These are phyloP conservation scores for Ophiostoma himal-ulmi DNA, from an alignment of 2,329 filamentous ascomycete genomes.

Conservation along the genomic window DNA sequence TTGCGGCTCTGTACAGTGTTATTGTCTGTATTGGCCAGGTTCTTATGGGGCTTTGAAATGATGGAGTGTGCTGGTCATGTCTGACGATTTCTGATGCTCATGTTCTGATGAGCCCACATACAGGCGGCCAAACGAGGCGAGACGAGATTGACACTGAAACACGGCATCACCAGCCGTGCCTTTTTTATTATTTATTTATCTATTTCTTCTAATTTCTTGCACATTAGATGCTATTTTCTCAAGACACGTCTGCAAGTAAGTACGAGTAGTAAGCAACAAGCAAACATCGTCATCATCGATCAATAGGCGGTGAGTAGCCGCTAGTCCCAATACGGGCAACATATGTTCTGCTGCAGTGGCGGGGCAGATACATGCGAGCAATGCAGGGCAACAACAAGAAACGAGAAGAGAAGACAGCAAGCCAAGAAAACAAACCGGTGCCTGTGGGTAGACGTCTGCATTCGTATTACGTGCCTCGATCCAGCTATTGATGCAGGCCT, in stretches of 20 bases:
- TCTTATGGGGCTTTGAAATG: not conserved
- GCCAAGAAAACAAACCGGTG: not conserved
- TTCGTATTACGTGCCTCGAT: not conserved
- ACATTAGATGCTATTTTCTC: not conserved
- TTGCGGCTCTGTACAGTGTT: not conserved
- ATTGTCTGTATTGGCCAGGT: not conserved
- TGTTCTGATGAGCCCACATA: not conserved
- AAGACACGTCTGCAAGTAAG: not conserved
- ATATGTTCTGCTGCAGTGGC: not conserved
- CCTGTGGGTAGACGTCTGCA: not conserved
- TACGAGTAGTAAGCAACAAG: not conserved
- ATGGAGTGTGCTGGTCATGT: not conserved
- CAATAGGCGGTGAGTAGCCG: constrained; percentile 14
- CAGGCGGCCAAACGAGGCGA: not conserved
- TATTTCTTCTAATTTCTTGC: not conserved
- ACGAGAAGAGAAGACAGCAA: not conserved
- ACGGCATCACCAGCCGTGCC: not conserved
- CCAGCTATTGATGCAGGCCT: not conserved
- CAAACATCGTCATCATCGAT: not conserved
- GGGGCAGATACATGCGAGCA: not conserved
- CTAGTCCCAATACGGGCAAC: constrained; percentile 4
- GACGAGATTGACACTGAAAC: not conserved
- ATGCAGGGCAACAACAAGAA: not conserved
- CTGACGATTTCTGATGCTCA: not conserved
- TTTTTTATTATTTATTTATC: not conserved